Evolutionary conservation across 1,284 basidiomycete species (phyloP).

Genomic region (Ceratobasidium sp.): DNA sequence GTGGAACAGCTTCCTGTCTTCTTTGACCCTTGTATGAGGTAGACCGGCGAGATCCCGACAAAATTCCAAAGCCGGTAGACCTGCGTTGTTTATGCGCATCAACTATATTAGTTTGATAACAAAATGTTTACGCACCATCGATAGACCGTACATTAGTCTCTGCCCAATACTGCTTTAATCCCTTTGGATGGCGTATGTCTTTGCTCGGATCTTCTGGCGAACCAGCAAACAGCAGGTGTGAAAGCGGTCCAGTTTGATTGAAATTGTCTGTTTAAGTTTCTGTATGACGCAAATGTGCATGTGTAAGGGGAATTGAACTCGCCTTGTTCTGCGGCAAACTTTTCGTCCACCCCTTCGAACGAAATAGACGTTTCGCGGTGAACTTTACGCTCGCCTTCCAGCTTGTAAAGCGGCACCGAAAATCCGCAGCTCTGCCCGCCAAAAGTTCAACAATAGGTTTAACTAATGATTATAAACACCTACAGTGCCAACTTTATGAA

Average conservation of each 20-base stretch:
- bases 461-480: slow-evolving; percentile 44
- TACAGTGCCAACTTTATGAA: slow-evolving; percentile 61
- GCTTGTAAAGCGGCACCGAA: slow-evolving; percentile 59
- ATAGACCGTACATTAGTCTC: slow-evolving; percentile 56
- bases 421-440: slow-evolving; percentile 59
- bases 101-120: neutral
- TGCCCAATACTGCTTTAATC: slow-evolving; percentile 59
- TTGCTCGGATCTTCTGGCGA: slow-evolving; percentile 9
- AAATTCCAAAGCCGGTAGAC: slow-evolving; percentile 17
- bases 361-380: slow-evolving; percentile 50
- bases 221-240: slow-evolving; percentile 21
- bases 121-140: slow-evolving; percentile 51
- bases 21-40: slow-evolving; percentile 7
- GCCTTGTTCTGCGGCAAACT: slow-evolving; percentile 36
- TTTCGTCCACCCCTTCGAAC: slow-evolving; percentile 49
- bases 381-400: slow-evolving; percentile 56
- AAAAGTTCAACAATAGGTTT: slow-evolving; percentile 39
- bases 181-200: slow-evolving; percentile 42
- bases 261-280: slow-evolving; percentile 3
- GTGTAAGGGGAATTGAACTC: too few species aligned
- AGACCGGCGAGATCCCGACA: slow-evolving; percentile 32
- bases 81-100: neutral
- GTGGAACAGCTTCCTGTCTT: slow-evolving; percentile 23
- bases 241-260: slow-evolving; percentile 1
- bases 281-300: too few species aligned